These are phyloP conservation scores for Chlorophyllum brunneum DNA, from an alignment of 768 basidiomycete genomes.

Conservation along the genomic window DNA sequence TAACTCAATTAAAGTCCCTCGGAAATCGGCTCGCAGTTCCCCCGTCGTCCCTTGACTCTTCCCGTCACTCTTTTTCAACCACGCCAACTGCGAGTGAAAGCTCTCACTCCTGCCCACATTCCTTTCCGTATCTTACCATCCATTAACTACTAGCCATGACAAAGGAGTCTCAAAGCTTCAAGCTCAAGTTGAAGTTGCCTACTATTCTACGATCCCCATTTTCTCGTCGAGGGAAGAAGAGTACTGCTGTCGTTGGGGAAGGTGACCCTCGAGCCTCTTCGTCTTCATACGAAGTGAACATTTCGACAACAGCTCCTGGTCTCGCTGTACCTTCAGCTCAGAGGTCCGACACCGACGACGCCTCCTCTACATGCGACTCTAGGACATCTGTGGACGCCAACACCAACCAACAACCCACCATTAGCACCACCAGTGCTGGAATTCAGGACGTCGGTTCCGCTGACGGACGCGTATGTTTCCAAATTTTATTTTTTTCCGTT, in stretches of 20 bases:
- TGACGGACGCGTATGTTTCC: conserved; percentile 8
- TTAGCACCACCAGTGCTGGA: background rate
- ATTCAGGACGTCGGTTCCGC: background rate
- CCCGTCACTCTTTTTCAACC: conserved; percentile 10
- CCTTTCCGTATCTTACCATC: background rate
- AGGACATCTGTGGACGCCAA: background rate
- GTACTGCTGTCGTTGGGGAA: background rate
- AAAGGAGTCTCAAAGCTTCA: conserved; percentile 6
- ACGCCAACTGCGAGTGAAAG: conserved; percentile 11
- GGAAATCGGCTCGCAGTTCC: background rate
- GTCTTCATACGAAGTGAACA: conserved; percentile 1
- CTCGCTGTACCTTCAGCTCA: background rate
- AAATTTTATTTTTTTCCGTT: background rate
- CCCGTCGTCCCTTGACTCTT: background rate
- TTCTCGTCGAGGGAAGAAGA: conserved; percentile 8
- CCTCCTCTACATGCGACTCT: background rate
- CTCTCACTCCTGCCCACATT: conserved; percentile 9
- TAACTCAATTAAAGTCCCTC: conserved; percentile 6
- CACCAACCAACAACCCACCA: background rate
- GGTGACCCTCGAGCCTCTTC: background rate
- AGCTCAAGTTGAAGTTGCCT: conserved; percentile 9
- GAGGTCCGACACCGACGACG: background rate
- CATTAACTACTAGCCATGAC: background rate
- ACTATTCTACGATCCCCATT: conserved; percentile 6
- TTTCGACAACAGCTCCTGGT: background rate